Percentiles rank a stretch among this genome's conserved stretches.
These are phyloP conservation scores for Alternaria ethzedia DNA, from an alignment of 2,329 filamentous ascomycete genomes.

Conservation along the genomic window DNA sequence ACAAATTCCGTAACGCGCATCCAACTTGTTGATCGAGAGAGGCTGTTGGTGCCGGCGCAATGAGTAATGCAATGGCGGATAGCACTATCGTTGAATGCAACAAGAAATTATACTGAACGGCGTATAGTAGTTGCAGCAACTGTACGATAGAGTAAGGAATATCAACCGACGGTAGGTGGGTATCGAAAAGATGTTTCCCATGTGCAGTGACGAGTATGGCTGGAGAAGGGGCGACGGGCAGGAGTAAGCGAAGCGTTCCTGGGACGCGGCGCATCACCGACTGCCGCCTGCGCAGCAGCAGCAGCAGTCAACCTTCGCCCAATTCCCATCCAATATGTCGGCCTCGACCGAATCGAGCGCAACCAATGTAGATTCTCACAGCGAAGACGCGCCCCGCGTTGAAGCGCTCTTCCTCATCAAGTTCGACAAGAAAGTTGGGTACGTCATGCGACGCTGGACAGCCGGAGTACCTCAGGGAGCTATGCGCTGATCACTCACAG, in stretches of 20 bases:
- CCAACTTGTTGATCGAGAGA: background rate
- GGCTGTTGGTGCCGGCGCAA: background rate
- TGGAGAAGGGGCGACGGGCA: background rate
- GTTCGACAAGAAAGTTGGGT: slow-evolving; percentile 92
- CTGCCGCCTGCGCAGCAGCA: background rate
- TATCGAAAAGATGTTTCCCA: background rate
- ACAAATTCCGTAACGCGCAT: background rate
- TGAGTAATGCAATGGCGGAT: no score
- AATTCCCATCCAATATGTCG: slow-evolving; percentile 13
- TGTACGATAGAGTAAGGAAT: background rate
- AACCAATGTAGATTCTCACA: slow-evolving; percentile 31
- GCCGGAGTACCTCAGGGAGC: background rate
- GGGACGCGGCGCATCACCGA: slow-evolving; percentile 7
- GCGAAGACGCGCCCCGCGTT: slow-evolving; percentile 32
- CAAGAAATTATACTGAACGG: fast-evolving
- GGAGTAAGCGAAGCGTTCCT: slow-evolving; percentile 8
- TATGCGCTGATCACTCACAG: slow-evolving; percentile 47
- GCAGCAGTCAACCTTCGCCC: background rate
- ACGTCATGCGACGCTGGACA: slow-evolving; percentile 41
- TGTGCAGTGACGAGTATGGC: background rate
- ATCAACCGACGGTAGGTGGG: background rate
- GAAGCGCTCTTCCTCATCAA: slow-evolving; percentile 86
- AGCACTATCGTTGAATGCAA: background rate
- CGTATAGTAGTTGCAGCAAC: background rate
- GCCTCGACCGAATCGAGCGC: slow-evolving; percentile 35